Conservation (phyloP, 176 grass and related monocot genomes). For the Tuctoria greenei region DNA sequence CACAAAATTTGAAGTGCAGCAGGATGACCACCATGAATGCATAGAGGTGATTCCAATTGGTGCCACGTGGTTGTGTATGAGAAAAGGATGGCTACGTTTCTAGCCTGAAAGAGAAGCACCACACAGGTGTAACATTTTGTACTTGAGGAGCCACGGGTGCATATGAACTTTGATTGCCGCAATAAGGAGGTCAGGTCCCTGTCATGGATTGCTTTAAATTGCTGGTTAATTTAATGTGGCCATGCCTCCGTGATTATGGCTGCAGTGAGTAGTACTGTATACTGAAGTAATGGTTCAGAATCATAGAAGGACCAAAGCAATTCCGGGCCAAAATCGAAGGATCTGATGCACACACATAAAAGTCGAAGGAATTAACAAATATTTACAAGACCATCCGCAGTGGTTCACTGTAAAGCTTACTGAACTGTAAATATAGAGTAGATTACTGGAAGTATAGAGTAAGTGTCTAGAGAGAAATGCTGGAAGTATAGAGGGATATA, state of each 20-base stretch:
- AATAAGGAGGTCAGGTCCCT: not conserved
- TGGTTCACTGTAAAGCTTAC: too few relatives aligned
- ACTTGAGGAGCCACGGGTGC: not conserved
- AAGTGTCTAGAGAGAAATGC: too few relatives aligned
- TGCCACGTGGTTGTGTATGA: constrained; percentile 29
- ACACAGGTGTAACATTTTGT: constrained; percentile 30
- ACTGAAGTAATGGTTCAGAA: too few relatives aligned
- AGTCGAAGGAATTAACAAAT: too few relatives aligned
- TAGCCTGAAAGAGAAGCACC: constrained; percentile 11
- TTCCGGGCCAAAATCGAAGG: too few relatives aligned
- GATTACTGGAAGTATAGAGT: constrained; percentile 32
- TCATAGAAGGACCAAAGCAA: too few relatives aligned
- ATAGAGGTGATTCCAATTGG: not conserved
- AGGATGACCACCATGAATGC: not conserved
- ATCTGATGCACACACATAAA: too few relatives aligned
- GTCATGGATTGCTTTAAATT: constrained; percentile 30
- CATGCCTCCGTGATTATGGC: not conserved
- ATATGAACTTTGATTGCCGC: constrained; percentile 7
- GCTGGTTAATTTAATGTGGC: not conserved
- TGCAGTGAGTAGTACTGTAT: too few relatives aligned
- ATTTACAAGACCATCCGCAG: too few relatives aligned
- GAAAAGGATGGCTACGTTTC: not conserved
- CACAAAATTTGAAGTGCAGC: too few relatives aligned
- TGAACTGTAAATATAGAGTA: too few relatives aligned
- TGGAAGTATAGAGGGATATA: too few relatives aligned